These are phyloP conservation scores for Tolypocladium paradoxum DNA, from an alignment of 2,329 filamentous ascomycete species.

Conservation along the genomic window DNA sequence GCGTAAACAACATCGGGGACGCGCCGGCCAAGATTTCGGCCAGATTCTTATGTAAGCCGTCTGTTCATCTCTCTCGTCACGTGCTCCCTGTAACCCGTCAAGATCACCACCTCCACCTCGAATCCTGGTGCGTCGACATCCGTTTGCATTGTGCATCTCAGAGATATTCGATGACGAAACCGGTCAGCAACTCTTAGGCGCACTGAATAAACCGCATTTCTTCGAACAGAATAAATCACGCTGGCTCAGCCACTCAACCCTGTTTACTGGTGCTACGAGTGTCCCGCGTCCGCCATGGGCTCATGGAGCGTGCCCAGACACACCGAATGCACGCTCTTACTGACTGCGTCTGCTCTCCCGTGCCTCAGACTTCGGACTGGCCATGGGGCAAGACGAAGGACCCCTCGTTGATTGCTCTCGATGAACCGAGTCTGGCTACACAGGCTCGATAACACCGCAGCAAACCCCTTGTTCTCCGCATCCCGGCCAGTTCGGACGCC, in stretches of 20 bases:
- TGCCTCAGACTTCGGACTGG: not conserved
- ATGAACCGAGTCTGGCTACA: not conserved
- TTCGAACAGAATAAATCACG: not conserved
- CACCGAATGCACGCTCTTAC: not conserved
- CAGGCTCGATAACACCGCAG: not conserved
- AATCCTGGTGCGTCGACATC: not conserved
- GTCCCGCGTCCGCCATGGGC: not conserved
- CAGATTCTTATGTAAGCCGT: not conserved
- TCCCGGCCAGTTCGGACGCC: not conserved
- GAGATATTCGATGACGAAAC: too few species aligned
- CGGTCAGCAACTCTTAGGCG: not conserved
- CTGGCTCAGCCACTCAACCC: not conserved
- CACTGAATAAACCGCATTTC: not conserved
- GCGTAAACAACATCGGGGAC: constrained; percentile 16
- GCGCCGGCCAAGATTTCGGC: not conserved
- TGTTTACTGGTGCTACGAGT: not conserved
- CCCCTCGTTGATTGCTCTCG: not conserved
- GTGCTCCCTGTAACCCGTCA: not conserved
- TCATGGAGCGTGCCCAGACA: not conserved
- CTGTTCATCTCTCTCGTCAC: not conserved
- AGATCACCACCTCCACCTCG: not conserved
- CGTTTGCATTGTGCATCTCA: not conserved
- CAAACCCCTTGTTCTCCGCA: not conserved
- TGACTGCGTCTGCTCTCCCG: not conserved
- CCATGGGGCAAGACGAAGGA: not conserved